Evolutionary conservation across 257 asterid genomes (phyloP).

Genomic region (Primulina eburnea): DNA sequence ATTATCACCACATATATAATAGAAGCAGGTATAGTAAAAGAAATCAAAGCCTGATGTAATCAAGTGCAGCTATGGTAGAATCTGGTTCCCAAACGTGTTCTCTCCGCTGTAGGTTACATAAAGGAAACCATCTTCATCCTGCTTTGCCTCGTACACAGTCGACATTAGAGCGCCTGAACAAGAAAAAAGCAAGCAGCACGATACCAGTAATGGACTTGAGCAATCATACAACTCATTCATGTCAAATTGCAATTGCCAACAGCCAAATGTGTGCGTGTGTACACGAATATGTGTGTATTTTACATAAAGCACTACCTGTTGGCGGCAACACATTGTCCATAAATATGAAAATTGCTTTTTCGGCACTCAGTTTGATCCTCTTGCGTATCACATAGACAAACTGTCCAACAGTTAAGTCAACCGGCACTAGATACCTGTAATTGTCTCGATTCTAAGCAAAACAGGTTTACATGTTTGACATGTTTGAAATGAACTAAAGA

Average conservation of each 20-base stretch:
- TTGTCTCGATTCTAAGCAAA: background rate
- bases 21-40: background rate
- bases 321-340: slow-evolving; percentile 66
- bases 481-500: background rate
- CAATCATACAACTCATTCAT: background rate
- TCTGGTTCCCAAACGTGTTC: slow-evolving; percentile 56
- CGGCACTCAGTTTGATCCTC: slow-evolving; percentile 70
- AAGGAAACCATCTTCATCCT: slow-evolving; percentile 70
- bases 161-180: slow-evolving; percentile 62
- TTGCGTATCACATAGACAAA: slow-evolving; percentile 70
- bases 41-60: background rate
- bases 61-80: slow-evolving; percentile 2
- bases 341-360: slow-evolving; percentile 72
- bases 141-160: slow-evolving; percentile 62
- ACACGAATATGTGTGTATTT: background rate
- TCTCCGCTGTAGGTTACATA: slow-evolving; percentile 75
- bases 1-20: slow-evolving; percentile 12
- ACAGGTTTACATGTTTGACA: background rate
- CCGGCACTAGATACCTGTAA: slow-evolving; percentile 74
- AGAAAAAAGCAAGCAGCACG: background rate
- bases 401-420: slow-evolving; percentile 72
- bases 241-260: background rate
- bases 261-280: background rate
- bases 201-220: background rate
- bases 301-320: slow-evolving; percentile 40